phyloP scores from a whole-genome alignment of 192 early-diverging fungal species.

The Cetraspora pellucida region DNA sequence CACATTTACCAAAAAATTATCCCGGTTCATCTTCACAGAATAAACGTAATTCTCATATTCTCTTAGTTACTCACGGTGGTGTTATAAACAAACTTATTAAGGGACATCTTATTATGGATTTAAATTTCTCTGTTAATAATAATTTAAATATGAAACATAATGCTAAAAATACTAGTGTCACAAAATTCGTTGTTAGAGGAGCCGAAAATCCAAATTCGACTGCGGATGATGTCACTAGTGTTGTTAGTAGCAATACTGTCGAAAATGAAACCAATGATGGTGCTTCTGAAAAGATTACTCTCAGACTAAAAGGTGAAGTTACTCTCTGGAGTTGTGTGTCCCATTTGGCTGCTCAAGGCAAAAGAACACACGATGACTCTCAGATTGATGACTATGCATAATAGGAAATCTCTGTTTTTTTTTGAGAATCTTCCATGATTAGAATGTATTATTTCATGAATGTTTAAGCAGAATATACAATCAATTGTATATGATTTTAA shows the following conservation, averaged over 20 bases:
- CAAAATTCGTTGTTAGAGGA: conserved; percentile 18
- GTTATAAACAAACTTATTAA: conserved; percentile 21
- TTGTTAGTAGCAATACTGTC: conserved; percentile 2
- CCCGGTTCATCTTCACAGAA: no score
- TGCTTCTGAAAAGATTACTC: conserved; percentile 1
- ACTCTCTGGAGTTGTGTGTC: conserved; percentile 26
- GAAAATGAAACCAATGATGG: conserved; percentile 8
- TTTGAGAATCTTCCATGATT: no score
- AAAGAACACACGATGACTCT: conserved; percentile 27
- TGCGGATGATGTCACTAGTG: not conserved
- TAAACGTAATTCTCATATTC: conserved; percentile 19
- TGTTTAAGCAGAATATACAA: no score
- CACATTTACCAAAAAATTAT: conserved; percentile 10
- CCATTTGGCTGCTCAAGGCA: conserved; percentile 9
- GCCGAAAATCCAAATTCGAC: not conserved
- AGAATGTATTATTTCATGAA: no score
- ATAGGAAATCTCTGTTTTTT: not conserved
- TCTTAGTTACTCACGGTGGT: conserved; percentile 28
- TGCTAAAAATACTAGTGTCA: conserved; percentile 23
- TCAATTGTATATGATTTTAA: no score
- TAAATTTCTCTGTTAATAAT: conserved; percentile 28
- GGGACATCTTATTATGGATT: conserved; percentile 19
- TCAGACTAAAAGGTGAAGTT: conserved; percentile 16
- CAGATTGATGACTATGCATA: conserved; percentile 32
- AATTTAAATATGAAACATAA: conserved; percentile 30